These are phyloP conservation scores for Hibiscus trionum DNA, from an alignment of 345 rosid species.

Conservation along the genomic window DNA sequence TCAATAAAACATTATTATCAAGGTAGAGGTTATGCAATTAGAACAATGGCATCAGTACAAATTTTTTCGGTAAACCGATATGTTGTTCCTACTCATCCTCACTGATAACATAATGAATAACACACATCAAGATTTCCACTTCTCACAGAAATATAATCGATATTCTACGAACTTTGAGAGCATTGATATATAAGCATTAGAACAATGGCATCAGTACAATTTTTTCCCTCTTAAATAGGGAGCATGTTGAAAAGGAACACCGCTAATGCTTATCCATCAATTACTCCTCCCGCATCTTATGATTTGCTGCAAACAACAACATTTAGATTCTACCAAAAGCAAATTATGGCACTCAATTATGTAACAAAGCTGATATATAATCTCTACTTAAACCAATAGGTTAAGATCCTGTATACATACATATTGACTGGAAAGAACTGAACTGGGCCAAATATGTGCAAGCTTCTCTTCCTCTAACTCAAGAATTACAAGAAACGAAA, in stretches of 20 bases:
- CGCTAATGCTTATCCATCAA: neutral
- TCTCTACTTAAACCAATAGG: constrained; percentile 1
- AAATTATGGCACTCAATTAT: neutral
- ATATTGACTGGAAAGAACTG: constrained; percentile 2
- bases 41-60: no score
- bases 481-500: constrained; percentile 6
- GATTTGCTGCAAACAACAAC: neutral
- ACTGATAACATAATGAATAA: neutral
- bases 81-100: neutral
- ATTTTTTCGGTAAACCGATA: neutral
- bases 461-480: constrained; percentile 11
- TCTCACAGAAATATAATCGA: neutral
- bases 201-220: neutral
- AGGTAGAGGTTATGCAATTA: neutral
- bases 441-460: neutral
- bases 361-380: neutral
- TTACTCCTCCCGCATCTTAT: neutral
- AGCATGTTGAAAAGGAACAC: neutral
- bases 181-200: neutral
- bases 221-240: neutral
- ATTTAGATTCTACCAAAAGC: neutral
- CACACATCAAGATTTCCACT: neutral
- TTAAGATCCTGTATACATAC: constrained; percentile 14
- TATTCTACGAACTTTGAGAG: neutral
- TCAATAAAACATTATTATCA: neutral